Percentiles rank a stretch among this genome's conserved stretches.
Conservation (phyloP, 352 stramenopile species). For the Globisporangium lucens region DNA sequence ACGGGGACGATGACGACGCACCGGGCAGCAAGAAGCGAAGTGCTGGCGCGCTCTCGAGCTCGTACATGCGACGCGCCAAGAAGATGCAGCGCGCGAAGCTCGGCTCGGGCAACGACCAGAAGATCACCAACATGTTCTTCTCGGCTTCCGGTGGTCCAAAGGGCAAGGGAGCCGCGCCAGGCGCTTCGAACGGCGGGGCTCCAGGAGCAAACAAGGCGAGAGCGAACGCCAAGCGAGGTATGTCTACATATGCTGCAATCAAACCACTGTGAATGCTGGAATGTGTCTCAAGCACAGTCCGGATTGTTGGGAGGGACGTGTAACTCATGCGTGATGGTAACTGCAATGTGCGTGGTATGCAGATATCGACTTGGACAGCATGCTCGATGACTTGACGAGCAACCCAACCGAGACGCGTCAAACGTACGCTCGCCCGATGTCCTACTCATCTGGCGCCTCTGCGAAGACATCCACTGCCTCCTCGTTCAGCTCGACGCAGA, state of each 20-base stretch:
- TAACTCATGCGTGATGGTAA: background rate
- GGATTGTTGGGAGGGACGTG: background rate
- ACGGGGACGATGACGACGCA: conserved; percentile 39
- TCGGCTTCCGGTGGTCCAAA: conserved; percentile 46
- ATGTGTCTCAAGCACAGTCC: background rate
- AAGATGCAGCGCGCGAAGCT: conserved; percentile 84
- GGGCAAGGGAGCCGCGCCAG: conserved; percentile 22
- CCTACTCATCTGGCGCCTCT: conserved; percentile 46
- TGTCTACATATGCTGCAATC: background rate
- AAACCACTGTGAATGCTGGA: background rate
- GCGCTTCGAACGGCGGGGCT: conserved; percentile 16
- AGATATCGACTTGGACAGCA: conserved; percentile 86
- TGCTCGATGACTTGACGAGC: conserved; percentile 81
- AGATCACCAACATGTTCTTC: conserved; percentile 91
- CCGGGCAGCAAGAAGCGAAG: conserved; percentile 61
- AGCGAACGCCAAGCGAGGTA: conserved; percentile 44
- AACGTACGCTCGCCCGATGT: conserved; percentile 49
- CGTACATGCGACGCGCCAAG: conserved; percentile 74
- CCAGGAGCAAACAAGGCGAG: conserved; percentile 16
- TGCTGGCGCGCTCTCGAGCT: conserved; percentile 71
- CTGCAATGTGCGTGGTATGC: background rate
- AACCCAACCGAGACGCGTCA: conserved; percentile 69
- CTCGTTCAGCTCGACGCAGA: conserved; percentile 11
- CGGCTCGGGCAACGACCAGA: conserved; percentile 64
- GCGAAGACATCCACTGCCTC: conserved; percentile 21